phyloP scores from a whole-genome alignment of 2,329 filamentous ascomycete genomes.

The Alternaria conjuncta region DNA sequence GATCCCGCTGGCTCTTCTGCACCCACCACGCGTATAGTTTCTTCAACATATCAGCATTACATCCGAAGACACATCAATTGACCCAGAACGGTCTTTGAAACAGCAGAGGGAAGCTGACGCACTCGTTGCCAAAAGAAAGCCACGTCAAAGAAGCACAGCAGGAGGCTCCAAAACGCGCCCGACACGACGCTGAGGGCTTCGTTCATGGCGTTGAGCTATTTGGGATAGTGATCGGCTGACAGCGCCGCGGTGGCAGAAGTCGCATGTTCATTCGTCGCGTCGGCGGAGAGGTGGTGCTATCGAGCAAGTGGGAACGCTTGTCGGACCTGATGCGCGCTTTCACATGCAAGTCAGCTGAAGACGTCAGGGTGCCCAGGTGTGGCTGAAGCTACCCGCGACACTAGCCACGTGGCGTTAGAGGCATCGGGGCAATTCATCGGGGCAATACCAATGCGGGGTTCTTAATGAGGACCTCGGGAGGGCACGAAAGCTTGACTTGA shows the following conservation, averaged over 20 bases:
- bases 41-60: conserved; percentile 54
- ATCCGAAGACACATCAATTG: not conserved
- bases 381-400: not conserved
- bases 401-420: conserved; percentile 15
- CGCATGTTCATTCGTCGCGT: conserved; percentile 35
- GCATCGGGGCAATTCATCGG: not conserved
- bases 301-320: conserved; percentile 16
- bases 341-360: conserved; percentile 22
- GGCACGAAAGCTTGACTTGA: conserved; percentile 1
- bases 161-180: conserved; percentile 33
- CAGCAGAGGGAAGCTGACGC: conserved; percentile 20
- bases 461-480: not conserved
- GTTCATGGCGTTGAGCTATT: conserved; percentile 29
- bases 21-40: conserved; percentile 72
- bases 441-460: not conserved
- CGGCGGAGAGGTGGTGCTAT: conserved; percentile 26
- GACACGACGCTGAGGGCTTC: conserved; percentile 12
- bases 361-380: conserved; percentile 9
- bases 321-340: conserved; percentile 18
- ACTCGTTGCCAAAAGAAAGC: conserved; percentile 52
- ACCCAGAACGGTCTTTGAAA: not conserved
- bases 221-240: conserved; percentile 20
- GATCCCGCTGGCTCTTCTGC: conserved; percentile 67
- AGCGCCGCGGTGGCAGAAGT: conserved; percentile 23
- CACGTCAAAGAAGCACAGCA: conserved; percentile 46